Conservation (phyloP, 2,329 filamentous ascomycete species). For the Clonostachys rosea region DNA sequence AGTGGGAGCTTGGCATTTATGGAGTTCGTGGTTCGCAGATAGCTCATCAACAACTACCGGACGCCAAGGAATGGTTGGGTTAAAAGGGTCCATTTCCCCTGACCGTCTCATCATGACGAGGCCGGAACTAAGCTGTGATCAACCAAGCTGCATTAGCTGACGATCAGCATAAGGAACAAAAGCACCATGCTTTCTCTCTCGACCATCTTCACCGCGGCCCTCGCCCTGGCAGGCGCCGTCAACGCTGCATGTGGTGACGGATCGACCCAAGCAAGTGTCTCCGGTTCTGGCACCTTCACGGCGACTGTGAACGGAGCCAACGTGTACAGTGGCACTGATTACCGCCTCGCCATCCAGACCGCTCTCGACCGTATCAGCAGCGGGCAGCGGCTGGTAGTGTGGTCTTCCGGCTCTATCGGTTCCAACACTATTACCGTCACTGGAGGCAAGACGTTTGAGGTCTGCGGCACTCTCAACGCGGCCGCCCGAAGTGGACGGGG, state of each 20-base stretch:
- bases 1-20: too few relatives aligned
- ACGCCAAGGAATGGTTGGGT: too few relatives aligned
- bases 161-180: too few relatives aligned
- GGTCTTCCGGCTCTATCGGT: constrained; percentile 1
- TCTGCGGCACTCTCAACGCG: constrained; percentile 1
- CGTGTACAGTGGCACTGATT: constrained; percentile 1
- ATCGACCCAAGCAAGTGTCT: neutral
- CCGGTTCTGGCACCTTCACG: neutral
- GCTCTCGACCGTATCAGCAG: neutral
- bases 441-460: constrained; percentile 3
- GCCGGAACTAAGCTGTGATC: too few relatives aligned
- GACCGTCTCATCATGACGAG: too few relatives aligned
- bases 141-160: too few relatives aligned
- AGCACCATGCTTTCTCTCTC: too few relatives aligned
- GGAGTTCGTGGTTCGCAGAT: too few relatives aligned
- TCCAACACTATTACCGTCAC: neutral
- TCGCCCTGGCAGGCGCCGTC: neutral
- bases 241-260: neutral
- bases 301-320: neutral
- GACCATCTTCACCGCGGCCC: neutral
- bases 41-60: too few relatives aligned
- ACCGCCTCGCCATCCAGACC: constrained; percentile 3
- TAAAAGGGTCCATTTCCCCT: too few relatives aligned
- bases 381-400: neutral
- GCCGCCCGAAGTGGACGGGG: neutral